Base-by-base conservation (phyloP, 192 early-diverging fungal genomes). In the Backusella morwellensis region DNA sequence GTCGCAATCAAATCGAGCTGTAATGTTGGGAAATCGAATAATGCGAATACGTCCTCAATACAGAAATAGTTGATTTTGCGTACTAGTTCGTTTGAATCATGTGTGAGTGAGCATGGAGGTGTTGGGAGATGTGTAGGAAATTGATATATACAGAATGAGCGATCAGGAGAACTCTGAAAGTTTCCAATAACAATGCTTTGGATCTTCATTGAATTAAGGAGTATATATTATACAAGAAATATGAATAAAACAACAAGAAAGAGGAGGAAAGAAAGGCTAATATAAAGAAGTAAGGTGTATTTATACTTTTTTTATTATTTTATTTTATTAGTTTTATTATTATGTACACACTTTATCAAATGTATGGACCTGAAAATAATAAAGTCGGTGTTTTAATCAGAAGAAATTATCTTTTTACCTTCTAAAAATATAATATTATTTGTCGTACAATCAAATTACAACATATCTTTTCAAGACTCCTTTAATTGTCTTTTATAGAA, bases 41-140 rank as follows among this genome's bases (percentile, higher is more conserved):
- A 17, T 11, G 67, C 7, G 6, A 68, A 68, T 35, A 68, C 17
- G 21, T 68, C 67, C 5, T 68, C 67, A 35, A 68, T 34, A 14
- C 67, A 68, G 9, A 68, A 68, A 36, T 68, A 68, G 29, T 68
- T n/a, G 14, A 68, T 15, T 9, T 68, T 68, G 34, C 35, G 67
- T 63, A 63, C 26, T 2, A 7, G 23, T 4, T 63, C 56, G 26
- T 26, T 63, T 14, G 56, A 11, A 11, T 63, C 56, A 29, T 63
- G 47, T 47, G 44, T 40, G 15, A 44, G 44, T 23, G 70, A 47
- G 12, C 40, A 44, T 44, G 70, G 70, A 72, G 70, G 70, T 32
- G 70, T 72, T 63, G 56, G 56, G 42, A 72, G 70, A 47, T 40
- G 70, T 44, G 70, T 72, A 47, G 40, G 70, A 32, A 72, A 50